Percentiles rank a stretch among this genome's conserved stretches.
phyloP scores from a whole-genome alignment of 2,329 filamentous ascomycete species.

The Byssochlamys sp. region DNA sequence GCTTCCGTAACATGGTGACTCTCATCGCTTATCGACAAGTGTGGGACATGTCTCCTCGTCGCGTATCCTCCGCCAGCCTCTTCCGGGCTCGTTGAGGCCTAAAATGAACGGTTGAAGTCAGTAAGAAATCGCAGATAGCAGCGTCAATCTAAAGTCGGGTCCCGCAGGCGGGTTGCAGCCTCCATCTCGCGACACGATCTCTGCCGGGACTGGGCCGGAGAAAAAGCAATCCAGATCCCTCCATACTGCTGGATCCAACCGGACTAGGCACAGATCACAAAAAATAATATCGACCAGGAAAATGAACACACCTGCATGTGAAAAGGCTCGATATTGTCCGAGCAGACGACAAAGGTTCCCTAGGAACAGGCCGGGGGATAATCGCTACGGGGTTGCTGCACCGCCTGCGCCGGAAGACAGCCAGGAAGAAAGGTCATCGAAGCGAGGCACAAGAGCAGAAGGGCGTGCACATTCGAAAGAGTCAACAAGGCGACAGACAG shows the following conservation, averaged over 20 bases:
- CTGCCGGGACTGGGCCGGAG: conserved; percentile 2
- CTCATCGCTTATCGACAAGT: conserved; percentile 70
- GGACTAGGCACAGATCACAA: neutral
- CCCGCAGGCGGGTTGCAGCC: neutral
- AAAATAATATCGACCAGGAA: neutral
- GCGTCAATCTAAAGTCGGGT: neutral
- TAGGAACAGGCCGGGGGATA: conserved; percentile 13
- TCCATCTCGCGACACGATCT: neutral
- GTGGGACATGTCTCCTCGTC: conserved; percentile 48
- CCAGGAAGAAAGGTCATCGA: conserved; percentile 29
- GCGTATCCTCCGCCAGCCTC: conserved; percentile 39
- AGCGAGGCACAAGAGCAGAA: conserved; percentile 22
- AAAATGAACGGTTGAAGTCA: neutral
- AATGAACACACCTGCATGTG: conserved; percentile 30
- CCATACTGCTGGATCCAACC: neutral
- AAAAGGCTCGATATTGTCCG: conserved; percentile 20
- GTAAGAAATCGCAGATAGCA: neutral
- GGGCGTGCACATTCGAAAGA: conserved; percentile 5
- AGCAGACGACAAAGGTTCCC: conserved; percentile 14
- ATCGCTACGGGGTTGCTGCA: conserved; percentile 25
- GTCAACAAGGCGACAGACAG: neutral
- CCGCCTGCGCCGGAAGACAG: conserved; percentile 24
- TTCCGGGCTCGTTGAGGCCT: conserved; percentile 35
- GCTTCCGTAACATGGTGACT: conserved; percentile 90
- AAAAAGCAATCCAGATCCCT: neutral